Base-by-base conservation (phyloP, 805 yeast genomes). In the Candida maesae region DNA sequence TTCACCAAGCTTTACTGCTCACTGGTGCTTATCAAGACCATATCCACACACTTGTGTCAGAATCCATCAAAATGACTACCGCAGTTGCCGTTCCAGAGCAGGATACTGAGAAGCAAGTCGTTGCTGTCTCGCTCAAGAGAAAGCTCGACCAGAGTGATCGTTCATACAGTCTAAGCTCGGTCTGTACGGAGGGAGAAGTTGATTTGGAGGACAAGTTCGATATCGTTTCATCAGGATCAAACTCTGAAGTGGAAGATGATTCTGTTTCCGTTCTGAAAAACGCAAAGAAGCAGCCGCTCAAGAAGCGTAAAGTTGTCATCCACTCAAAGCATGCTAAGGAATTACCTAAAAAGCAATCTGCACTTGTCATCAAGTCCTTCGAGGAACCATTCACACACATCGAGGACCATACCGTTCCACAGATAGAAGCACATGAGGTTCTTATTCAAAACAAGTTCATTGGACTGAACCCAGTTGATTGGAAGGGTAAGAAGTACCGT, bases 401-500 rank as follows among this genome's bases (percentile, higher is more conserved):
- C 29, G 21, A 36, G 3, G 25, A 38, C 8, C 49, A 54, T 29
- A 55, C 56, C 23, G 51, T 50, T 12, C 54, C 59, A 10, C 46
- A 52, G 9, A 35, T 62, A 6, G 37, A 42, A 10, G 59, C 60
- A 7, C 53, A 58, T 43, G 65, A 63, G 36, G 44, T 63, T 7
- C 40, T 63, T 19, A 49, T 63, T 15, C 51, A 56, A 33, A 63
- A 63, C 39, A 57, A 58, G 38, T 58, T 59, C 34, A 58, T 70
- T 33, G 77, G 76, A 0, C 49, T 71, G 30, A 71, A 71, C 46
- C 77, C 74, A 9, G 61, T 71, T 24, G 77, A 71, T 48, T 71
- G 77, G 77, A 71, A 71, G 50, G 69, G 71, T 7, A 67, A 68
- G 37, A 68, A 66, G 40, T 71, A 65, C 46, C 58, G 61, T 31